Percentiles rank a stretch among this genome's conserved stretches.
Conservation (phyloP, 257 asterid genomes). For the Asclepias syriaca region DNA sequence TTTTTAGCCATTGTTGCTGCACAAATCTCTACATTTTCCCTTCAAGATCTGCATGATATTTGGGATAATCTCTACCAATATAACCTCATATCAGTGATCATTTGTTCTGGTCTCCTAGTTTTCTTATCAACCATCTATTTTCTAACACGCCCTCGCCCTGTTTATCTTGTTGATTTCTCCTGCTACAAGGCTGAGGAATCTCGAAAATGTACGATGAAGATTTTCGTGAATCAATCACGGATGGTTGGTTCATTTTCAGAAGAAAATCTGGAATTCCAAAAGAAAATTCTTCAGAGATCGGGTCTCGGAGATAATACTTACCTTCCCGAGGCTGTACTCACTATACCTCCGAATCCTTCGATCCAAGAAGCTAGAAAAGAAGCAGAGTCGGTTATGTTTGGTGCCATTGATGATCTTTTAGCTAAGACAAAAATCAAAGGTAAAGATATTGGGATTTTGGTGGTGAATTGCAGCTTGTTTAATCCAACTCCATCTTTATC, state of each 20-base stretch:
- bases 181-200: slow-evolving; percentile 37
- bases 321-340: slow-evolving; percentile 35
- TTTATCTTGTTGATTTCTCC: slow-evolving; percentile 32
- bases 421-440: slow-evolving; percentile 26
- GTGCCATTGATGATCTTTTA: slow-evolving; percentile 35
- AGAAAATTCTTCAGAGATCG: slow-evolving; percentile 32
- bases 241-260: slow-evolving; percentile 26
- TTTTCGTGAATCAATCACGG: slow-evolving; percentile 30
- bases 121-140: slow-evolving; percentile 28
- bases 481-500: slow-evolving; percentile 40
- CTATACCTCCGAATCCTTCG: slow-evolving; percentile 35
- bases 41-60: slow-evolving; percentile 24
- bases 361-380: slow-evolving; percentile 36
- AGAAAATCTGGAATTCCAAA: slow-evolving; percentile 37
- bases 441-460: slow-evolving; percentile 34
- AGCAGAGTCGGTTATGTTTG: slow-evolving; percentile 40
- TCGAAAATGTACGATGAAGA: slow-evolving; percentile 28
- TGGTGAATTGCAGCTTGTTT: slow-evolving; percentile 43
- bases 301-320: slow-evolving; percentile 38
- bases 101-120: slow-evolving; percentile 28
- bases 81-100: slow-evolving; percentile 28
- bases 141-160: slow-evolving; percentile 35
- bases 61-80: slow-evolving; percentile 33
- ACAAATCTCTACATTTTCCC: slow-evolving; percentile 31
- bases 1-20: slow-evolving; percentile 23